Evolutionary conservation across 225 moss, liverwort and hornwort species (phyloP).

Genomic region (Asterella californica): DNA sequence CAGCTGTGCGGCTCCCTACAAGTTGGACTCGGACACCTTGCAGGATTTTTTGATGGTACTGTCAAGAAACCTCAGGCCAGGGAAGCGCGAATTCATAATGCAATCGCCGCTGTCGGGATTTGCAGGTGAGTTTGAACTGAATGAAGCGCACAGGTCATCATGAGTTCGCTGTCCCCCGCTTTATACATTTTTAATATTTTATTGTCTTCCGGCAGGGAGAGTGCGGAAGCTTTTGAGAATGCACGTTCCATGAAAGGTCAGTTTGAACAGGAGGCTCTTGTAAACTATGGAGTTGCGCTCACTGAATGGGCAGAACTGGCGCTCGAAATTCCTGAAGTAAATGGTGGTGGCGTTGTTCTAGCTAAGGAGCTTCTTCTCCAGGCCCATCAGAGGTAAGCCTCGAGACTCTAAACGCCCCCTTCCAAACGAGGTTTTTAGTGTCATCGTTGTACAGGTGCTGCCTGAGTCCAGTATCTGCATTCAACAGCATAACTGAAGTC

Average conservation of each 20-base stretch:
- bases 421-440: not conserved
- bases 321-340: conserved; percentile 53
- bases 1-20: conserved; percentile 55
- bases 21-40: conserved; percentile 41
- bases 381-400: conserved; percentile 60
- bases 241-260: conserved; percentile 63
- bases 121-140: conserved; percentile 35
- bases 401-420: not conserved
- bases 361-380: conserved; percentile 55
- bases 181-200: not conserved
- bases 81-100: conserved; percentile 49
- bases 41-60: conserved; percentile 48
- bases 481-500: no score
- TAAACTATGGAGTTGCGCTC: conserved; percentile 73
- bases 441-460: not conserved
- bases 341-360: conserved; percentile 49
- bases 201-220: conserved; percentile 39
- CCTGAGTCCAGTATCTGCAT: not conserved
- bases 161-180: not conserved
- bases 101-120: conserved; percentile 46
- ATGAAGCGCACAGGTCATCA: not conserved
- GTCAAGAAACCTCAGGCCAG: conserved; percentile 50
- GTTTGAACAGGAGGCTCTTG: conserved; percentile 68
- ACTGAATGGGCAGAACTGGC: conserved; percentile 76
- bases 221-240: conserved; percentile 69